Evolutionary conservation across 768 basidiomycete genomes (phyloP).

Genomic region (Phanerochaete carnosa): DNA sequence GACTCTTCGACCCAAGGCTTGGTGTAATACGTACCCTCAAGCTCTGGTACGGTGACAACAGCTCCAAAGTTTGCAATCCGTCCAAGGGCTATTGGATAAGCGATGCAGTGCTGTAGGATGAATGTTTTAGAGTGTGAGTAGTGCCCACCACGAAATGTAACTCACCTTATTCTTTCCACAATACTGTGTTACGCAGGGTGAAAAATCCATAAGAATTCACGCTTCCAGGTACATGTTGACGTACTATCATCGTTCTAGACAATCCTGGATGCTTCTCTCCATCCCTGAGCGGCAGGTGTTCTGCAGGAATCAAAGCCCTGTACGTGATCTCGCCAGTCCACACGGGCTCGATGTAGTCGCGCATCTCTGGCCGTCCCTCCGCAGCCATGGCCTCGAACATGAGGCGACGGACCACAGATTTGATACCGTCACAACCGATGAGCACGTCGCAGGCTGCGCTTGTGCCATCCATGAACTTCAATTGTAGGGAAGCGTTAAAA

Average conservation of each 20-base stretch:
- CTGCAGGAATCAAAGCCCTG: constrained; percentile 41
- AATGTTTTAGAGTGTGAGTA: too few relatives aligned
- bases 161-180: constrained; percentile 45
- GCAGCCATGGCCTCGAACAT: constrained; percentile 21
- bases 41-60: constrained; percentile 35
- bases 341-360: constrained; percentile 37
- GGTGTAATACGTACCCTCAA: constrained; percentile 25
- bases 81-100: constrained; percentile 34
- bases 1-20: constrained; percentile 26
- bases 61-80: constrained; percentile 44
- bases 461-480: constrained; percentile 25
- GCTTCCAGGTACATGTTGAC: neutral
- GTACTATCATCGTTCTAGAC: constrained; percentile 42
- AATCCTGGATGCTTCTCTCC: constrained; percentile 30
- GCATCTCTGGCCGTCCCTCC: constrained; percentile 22
- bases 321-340: constrained; percentile 46
- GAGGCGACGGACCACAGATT: constrained; percentile 30
- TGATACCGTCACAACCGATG: constrained; percentile 33
- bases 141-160: too few relatives aligned
- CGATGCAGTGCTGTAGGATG: neutral
- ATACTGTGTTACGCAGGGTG: constrained; percentile 29
- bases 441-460: constrained; percentile 27
- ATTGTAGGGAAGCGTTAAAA: constrained; percentile 1
- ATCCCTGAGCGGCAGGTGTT: constrained; percentile 25
- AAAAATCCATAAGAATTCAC: neutral